A percentile compares a stretch with the other conserved stretches of the same genome.
These are phyloP conservation scores for Blastobotrys persicus DNA, from an alignment of 1,139 yeast species.

Conservation along the genomic window DNA sequence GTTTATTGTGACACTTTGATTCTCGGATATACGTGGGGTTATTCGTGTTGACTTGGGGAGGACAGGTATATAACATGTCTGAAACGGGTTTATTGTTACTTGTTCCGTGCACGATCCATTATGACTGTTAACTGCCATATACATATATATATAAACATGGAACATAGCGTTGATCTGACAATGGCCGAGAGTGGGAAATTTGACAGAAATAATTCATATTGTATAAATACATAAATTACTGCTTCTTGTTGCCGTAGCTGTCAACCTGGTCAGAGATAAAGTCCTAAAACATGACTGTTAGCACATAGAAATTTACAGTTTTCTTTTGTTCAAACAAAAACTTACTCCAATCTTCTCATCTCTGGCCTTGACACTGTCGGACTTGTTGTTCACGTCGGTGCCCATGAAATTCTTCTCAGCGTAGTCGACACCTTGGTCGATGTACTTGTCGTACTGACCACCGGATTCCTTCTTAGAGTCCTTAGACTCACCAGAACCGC, in stretches of 20 bases:
- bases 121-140: not conserved
- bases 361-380: constrained; percentile 23
- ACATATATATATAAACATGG: not conserved
- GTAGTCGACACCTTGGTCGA: constrained; percentile 30
- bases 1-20: too few relatives aligned
- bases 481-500: constrained; percentile 14
- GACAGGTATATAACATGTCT: too few relatives aligned
- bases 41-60: too few relatives aligned
- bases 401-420: constrained; percentile 29
- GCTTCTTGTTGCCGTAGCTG: constrained; percentile 17
- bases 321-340: not conserved
- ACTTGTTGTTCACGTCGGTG: constrained; percentile 23
- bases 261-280: constrained; percentile 28
- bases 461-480: constrained; percentile 1
- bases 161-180: too few relatives aligned
- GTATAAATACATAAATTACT: constrained; percentile 1
- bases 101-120: too few relatives aligned
- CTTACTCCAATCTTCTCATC: constrained; percentile 28
- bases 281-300: constrained; percentile 12
- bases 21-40: too few relatives aligned
- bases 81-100: too few relatives aligned
- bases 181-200: too few relatives aligned
- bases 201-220: too few relatives aligned
- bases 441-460: constrained; percentile 29
- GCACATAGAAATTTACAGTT: too few relatives aligned